Percentiles rank a stretch among this genome's conserved stretches.
Conservation (phyloP, 345 rosid species). For the Salix dunnii region DNA sequence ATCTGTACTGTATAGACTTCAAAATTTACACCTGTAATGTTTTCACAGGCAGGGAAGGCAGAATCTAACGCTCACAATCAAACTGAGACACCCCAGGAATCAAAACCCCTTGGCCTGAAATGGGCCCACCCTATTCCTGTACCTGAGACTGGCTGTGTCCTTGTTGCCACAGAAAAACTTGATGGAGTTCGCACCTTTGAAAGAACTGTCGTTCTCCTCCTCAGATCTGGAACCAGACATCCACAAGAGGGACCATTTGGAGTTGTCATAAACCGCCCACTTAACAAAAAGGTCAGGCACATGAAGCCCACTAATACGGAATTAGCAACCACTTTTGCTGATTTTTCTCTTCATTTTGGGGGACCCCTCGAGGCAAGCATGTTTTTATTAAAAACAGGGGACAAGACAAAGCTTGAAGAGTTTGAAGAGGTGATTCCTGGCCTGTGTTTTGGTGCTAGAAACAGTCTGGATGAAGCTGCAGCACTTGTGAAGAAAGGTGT, state of each 20-base stretch:
- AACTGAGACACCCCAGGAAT: slow-evolving; percentile 35
- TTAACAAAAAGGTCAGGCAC: slow-evolving; percentile 67
- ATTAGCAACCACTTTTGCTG: slow-evolving; percentile 74
- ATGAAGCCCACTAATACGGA: slow-evolving; percentile 69
- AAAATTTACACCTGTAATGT: not conserved
- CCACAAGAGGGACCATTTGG: slow-evolving; percentile 95
- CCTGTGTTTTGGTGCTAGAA: slow-evolving; percentile 71
- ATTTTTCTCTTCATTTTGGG: slow-evolving; percentile 78
- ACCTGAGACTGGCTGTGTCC: slow-evolving; percentile 91
- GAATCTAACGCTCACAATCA: slow-evolving; percentile 53
- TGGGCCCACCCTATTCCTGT: slow-evolving; percentile 96
- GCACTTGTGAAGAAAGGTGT: slow-evolving; percentile 71
- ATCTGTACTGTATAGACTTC: not conserved
- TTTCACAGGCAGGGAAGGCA: slow-evolving; percentile 48
- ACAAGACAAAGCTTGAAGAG: slow-evolving; percentile 52
- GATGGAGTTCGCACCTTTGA: slow-evolving; percentile 79
- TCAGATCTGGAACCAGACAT: slow-evolving; percentile 74
- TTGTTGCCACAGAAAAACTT: slow-evolving; percentile 92
- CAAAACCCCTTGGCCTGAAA: slow-evolving; percentile 53
- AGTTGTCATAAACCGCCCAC: slow-evolving; percentile 80
- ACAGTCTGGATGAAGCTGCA: slow-evolving; percentile 78
- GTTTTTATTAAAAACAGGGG: slow-evolving; percentile 59
- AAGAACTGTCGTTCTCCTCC: slow-evolving; percentile 85
- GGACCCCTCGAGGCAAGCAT: slow-evolving; percentile 90
- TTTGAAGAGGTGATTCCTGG: slow-evolving; percentile 84